A percentile compares a stretch with the other conserved stretches of the same genome.
These are phyloP conservation scores for Psidium friedrichsthalianum DNA, from an alignment of 345 rosid genomes.

Conservation along the genomic window DNA sequence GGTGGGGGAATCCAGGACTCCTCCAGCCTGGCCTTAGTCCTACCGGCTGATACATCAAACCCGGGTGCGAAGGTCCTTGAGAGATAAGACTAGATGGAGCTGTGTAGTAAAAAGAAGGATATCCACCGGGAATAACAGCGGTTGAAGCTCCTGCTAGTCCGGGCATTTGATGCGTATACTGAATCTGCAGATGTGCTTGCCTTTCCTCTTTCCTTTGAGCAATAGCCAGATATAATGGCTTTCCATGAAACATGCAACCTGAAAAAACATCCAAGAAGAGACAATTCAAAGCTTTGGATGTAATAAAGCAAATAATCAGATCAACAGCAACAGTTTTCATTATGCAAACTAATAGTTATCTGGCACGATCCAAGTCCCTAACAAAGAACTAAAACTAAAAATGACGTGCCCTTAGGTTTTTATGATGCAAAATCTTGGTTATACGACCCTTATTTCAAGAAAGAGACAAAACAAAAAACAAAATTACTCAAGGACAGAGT, in stretches of 20 bases:
- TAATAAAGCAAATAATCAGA: neutral
- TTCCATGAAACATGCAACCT: conserved; percentile 55
- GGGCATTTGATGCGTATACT: conserved; percentile 28
- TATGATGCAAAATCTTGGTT: neutral
- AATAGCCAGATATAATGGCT: conserved; percentile 62
- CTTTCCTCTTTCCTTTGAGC: conserved; percentile 81
- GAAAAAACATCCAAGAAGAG: neutral
- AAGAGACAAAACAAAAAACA: neutral
- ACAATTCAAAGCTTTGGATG: neutral
- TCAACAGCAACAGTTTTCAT: neutral
- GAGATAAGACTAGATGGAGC: conserved; percentile 40
- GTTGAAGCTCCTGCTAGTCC: conserved; percentile 45
- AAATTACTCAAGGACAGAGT: neutral
- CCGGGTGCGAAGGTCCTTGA: conserved; percentile 34
- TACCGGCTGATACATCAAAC: conserved; percentile 46
- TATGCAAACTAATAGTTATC: neutral
- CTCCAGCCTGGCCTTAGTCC: conserved; percentile 53
- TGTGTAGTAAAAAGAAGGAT: conserved; percentile 41
- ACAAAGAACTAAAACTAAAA: neutral
- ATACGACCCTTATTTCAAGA: neutral
- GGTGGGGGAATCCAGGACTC: conserved; percentile 29
- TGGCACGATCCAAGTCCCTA: neutral
- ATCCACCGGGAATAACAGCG: conserved; percentile 46
- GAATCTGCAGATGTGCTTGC: conserved; percentile 39
- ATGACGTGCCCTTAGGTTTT: neutral